These are phyloP conservation scores for Emiliania huxleyi DNA, from an alignment of 78 protist genomes.

Conservation along the genomic window DNA sequence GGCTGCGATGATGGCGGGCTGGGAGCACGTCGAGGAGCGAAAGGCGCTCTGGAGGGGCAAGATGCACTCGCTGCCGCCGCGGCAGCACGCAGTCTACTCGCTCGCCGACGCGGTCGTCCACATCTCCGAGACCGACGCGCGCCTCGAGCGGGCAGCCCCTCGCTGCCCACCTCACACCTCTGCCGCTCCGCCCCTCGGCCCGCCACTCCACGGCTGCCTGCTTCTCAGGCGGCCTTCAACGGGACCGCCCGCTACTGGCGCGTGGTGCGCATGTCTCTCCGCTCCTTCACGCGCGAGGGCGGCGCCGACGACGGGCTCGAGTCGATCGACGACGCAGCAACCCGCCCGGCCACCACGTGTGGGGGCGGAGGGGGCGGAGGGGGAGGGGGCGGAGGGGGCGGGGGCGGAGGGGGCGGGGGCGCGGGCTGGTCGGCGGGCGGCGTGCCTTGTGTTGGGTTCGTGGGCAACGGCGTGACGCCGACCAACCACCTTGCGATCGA, in stretches of 20 bases:
- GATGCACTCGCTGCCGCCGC: not conserved
- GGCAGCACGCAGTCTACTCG: not conserved
- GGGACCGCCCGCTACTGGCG: not conserved
- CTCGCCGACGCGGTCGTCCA: not conserved
- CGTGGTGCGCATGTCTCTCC: not conserved
- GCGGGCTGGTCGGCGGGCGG: no score
- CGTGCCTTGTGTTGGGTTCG: no score
- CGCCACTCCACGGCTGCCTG: no score
- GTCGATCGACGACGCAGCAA: no score
- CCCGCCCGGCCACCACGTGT: no score
- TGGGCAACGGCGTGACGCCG: constrained; percentile 4
- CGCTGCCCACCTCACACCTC: no score
- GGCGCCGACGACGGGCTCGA: no score
- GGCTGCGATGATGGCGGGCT: constrained; percentile 19
- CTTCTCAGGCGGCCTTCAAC: not conserved
- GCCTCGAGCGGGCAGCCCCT: not conserved
- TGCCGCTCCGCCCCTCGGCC: no score
- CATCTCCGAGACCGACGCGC: not conserved
- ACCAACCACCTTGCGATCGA: not conserved
- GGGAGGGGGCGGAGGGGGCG: no score
- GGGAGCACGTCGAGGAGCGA: not conserved
- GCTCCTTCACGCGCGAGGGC: not conserved
- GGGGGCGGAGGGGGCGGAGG: no score
- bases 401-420: no score
- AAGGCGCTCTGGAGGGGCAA: not conserved